These are phyloP conservation scores for Botryotinia calthae DNA, from an alignment of 2,329 filamentous ascomycete genomes.

Conservation along the genomic window DNA sequence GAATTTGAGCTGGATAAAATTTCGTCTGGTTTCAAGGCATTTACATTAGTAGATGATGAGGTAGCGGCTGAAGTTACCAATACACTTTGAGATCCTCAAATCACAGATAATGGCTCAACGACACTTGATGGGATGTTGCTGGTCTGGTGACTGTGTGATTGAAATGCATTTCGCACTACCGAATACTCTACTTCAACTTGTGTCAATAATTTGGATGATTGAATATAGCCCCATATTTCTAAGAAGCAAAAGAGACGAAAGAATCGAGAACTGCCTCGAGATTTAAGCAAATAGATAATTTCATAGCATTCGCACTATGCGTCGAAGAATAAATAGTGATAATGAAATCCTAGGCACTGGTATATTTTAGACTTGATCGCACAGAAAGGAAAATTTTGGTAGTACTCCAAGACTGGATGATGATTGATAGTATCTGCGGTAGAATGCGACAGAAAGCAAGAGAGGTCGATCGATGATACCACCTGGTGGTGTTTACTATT, in stretches of 20 bases:
- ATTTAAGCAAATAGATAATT: not conserved
- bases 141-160: no score
- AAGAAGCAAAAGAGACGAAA: not conserved
- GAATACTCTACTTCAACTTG: not conserved
- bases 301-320: not conserved
- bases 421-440: not conserved
- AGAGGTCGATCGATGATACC: not conserved
- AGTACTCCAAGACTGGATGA: not conserved
- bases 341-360: not conserved
- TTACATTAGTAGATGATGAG: no score
- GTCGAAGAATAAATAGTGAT: not conserved
- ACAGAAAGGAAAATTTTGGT: not conserved
- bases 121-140: no score
- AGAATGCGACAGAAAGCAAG: not conserved
- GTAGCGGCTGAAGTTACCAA: no score
- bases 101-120: no score
- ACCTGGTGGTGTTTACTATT: not conserved
- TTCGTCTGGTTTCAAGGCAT: no score
- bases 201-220: not conserved
- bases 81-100: no score
- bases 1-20: no score
- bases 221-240: not conserved
- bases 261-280: no score
- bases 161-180: not conserved
- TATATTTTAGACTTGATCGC: not conserved